These are phyloP conservation scores for Canna indica DNA, from an alignment of 176 grass and related monocot species.

Conservation along the genomic window DNA sequence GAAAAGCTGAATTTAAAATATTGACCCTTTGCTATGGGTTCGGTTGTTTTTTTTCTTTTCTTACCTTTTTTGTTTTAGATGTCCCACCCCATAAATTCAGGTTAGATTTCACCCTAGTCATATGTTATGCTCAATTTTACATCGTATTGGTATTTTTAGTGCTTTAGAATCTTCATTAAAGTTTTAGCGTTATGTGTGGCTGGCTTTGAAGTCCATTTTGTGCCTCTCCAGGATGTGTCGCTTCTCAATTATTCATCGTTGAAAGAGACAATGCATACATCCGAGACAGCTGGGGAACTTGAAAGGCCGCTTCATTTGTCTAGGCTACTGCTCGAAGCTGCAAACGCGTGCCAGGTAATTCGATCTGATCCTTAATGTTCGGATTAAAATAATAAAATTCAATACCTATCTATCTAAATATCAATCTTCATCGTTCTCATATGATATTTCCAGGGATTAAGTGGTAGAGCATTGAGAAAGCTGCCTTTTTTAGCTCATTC, in stretches of 20 bases:
- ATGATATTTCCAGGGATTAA: conserved; percentile 49
- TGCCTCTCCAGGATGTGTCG: conserved; percentile 27
- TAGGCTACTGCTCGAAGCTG: conserved; percentile 58
- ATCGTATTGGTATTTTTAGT: no score
- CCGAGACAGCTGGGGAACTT: conserved; percentile 38
- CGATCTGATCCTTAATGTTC: no score
- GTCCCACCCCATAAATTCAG: no score
- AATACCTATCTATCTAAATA: background rate
- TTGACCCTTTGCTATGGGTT: no score
- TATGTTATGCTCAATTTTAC: no score
- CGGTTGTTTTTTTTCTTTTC: no score
- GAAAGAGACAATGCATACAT: conserved; percentile 52
- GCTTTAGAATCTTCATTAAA: no score
- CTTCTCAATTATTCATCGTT: conserved; percentile 70
- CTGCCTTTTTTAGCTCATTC: conserved; percentile 95
- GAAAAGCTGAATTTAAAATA: no score
- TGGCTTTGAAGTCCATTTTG: background rate
- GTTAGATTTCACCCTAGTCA: no score
- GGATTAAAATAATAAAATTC: background rate
- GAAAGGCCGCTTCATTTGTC: conserved; percentile 36
- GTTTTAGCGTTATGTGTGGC: background rate
- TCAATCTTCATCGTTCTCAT: background rate
- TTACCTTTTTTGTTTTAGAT: no score
- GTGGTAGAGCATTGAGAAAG: conserved; percentile 79
- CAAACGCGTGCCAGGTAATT: conserved; percentile 64